These are phyloP conservation scores for Skeletonema costatum DNA, from an alignment of 108 stramenopile genomes.

Conservation along the genomic window DNA sequence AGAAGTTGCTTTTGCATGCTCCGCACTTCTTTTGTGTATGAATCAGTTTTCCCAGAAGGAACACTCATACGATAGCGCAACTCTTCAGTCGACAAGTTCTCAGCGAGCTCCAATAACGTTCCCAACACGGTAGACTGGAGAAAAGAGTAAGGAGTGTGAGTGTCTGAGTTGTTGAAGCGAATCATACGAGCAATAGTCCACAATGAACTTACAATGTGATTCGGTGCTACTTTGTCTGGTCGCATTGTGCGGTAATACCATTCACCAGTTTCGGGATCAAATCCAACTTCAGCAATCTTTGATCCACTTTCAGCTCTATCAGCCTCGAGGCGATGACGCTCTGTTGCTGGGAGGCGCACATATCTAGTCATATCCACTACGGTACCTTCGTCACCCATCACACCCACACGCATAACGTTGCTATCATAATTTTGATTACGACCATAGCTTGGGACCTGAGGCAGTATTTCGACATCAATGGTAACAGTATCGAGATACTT, in stretches of 20 bases:
- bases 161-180: no score
- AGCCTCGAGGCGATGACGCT: conserved; percentile 83
- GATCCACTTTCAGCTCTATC: conserved; percentile 65
- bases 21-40: conserved; percentile 78
- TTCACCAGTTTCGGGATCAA: conserved; percentile 88
- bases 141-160: no score
- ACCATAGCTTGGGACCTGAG: conserved; percentile 38
- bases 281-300: conserved; percentile 88
- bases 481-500: conserved; percentile 97
- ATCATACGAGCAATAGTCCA: no score
- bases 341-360: conserved; percentile 72
- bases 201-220: conserved; percentile 54
- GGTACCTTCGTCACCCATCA: conserved; percentile 80
- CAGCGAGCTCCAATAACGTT: conserved; percentile 85
- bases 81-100: conserved; percentile 84
- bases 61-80: conserved; percentile 85
- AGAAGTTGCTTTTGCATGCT: conserved; percentile 83
- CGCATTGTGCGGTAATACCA: conserved; percentile 93
- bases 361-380: conserved; percentile 83
- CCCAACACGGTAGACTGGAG: conserved; percentile 68
- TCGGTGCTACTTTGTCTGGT: conserved; percentile 83
- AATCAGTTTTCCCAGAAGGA: conserved; percentile 74
- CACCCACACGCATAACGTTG: conserved; percentile 62
- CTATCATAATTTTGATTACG: conserved; percentile 37
- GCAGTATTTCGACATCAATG: conserved; percentile 89